A percentile compares a stretch with the other conserved stretches of the same genome.
These are phyloP conservation scores for Fusarium subtropicale DNA, from an alignment of 2,329 filamentous ascomycete species.

Conservation along the genomic window DNA sequence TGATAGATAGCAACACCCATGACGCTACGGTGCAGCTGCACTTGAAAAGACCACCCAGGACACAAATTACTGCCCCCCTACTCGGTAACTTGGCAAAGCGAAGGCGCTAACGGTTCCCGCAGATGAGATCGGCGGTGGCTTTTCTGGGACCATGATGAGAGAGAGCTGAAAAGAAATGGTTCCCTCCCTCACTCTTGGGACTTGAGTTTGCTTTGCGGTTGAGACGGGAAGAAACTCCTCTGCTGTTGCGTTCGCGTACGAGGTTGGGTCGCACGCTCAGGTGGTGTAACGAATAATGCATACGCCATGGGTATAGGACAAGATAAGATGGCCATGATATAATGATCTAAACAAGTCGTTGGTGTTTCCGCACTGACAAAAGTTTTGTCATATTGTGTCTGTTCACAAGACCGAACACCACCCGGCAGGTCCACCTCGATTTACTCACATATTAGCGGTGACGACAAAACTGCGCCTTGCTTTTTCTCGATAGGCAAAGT, in stretches of 20 bases:
- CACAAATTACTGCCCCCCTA: slow-evolving; percentile 5
- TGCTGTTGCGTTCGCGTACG: not conserved
- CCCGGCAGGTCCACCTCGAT: not conserved
- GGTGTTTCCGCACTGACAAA: not conserved
- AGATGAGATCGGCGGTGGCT: slow-evolving; percentile 40
- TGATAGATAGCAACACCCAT: slow-evolving; percentile 1
- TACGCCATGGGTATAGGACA: not conserved
- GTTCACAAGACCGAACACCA: not conserved
- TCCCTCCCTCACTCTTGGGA: not conserved
- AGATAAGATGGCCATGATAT: not conserved
- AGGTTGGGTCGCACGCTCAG: not conserved
- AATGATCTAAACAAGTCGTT: not conserved
- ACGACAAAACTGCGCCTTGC: slow-evolving; percentile 10
- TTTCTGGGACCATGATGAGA: slow-evolving; percentile 16
- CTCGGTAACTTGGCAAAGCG: slow-evolving; percentile 25
- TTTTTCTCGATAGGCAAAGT: slow-evolving; percentile 9
- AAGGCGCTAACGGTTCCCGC: slow-evolving; percentile 28
- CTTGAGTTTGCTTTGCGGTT: not conserved
- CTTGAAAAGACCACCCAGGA: slow-evolving; percentile 14
- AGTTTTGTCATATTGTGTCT: not conserved
- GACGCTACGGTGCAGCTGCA: slow-evolving; percentile 4
- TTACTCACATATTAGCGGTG: slow-evolving; percentile 4
- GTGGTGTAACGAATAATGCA: not conserved
- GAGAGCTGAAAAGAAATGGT: slow-evolving; percentile 24
- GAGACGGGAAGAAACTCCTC: not conserved